Conservation (phyloP, 2,329 filamentous ascomycete species). For the Camillea tinctor region DNA sequence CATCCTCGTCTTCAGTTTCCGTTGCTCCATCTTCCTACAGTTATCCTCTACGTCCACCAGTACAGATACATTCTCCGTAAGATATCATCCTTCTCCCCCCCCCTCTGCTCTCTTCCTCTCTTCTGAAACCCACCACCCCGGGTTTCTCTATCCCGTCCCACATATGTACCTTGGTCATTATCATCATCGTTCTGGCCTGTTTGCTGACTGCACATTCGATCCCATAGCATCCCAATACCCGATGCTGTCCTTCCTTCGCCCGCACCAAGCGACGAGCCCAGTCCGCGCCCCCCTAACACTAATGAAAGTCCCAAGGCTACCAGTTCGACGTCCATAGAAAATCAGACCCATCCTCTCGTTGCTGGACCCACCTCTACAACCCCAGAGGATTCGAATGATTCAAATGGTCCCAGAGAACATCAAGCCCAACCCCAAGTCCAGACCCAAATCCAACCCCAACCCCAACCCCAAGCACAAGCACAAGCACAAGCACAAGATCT, state of each 20-base stretch:
- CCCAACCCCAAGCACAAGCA: too few relatives aligned
- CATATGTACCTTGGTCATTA: too few relatives aligned
- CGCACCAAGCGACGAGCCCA: conserved; percentile 60
- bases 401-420: conserved; percentile 5
- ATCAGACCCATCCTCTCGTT: conserved; percentile 19
- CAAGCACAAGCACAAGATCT: conserved; percentile 8
- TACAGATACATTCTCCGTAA: conserved; percentile 24
- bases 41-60: conserved; percentile 1
- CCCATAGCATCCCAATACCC: conserved; percentile 16
- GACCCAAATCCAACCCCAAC: too few relatives aligned
- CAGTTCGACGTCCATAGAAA: conserved; percentile 30
- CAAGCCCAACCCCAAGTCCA: conserved; percentile 8
- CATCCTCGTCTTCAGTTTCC: neutral
- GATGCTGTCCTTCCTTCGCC: conserved; percentile 57
- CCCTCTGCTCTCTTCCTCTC: too few relatives aligned
- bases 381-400: conserved; percentile 11
- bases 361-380: conserved; percentile 30
- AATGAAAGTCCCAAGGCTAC: conserved; percentile 34
- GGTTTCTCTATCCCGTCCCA: too few relatives aligned
- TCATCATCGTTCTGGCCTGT: neutral
- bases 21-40: neutral
- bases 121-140: too few relatives aligned
- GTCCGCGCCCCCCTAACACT: conserved; percentile 40
- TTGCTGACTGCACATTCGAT: neutral
- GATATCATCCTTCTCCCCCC: conserved; percentile 6